Conservation (phyloP, 2,329 filamentous ascomycete genomes). For the Penicillium sp. region DNA sequence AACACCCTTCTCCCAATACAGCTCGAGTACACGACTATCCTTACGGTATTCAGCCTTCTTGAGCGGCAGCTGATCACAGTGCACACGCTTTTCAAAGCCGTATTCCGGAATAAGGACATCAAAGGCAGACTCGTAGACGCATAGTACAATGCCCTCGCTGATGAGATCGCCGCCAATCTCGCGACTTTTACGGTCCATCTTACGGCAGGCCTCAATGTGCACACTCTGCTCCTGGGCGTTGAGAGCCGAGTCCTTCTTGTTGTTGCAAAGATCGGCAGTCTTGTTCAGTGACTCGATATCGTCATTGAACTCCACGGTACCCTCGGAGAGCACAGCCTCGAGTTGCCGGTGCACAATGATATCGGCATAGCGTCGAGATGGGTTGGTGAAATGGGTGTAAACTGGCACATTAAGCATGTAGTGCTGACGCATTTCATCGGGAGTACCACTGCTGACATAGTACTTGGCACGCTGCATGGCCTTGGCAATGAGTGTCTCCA, state of each 20-base stretch:
- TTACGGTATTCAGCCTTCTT: slow-evolving; percentile 99
- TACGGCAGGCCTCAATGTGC: slow-evolving; percentile 94
- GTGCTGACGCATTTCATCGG: slow-evolving; percentile 76
- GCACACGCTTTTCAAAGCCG: slow-evolving; percentile 98
- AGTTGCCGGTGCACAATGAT: slow-evolving; percentile 94
- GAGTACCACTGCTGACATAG: slow-evolving; percentile 75
- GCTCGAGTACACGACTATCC: slow-evolving; percentile 86
- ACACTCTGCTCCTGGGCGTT: slow-evolving; percentile 98
- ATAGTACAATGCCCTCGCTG: slow-evolving; percentile 91
- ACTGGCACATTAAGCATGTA: slow-evolving; percentile 89
- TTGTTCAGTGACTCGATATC: slow-evolving; percentile 86
- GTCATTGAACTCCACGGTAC: slow-evolving; percentile 79
- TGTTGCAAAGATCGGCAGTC: slow-evolving; percentile 94
- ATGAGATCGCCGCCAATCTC: slow-evolving; percentile 88
- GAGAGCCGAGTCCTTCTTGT: slow-evolving; percentile 97
- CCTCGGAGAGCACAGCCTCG: slow-evolving; percentile 78
- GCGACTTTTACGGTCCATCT: slow-evolving; percentile 88
- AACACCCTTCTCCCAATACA: slow-evolving; percentile 99
- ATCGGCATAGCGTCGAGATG: slow-evolving; percentile 90
- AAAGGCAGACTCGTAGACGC: slow-evolving; percentile 97
- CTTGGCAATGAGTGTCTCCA: slow-evolving; percentile 95
- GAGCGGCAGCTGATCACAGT: slow-evolving; percentile 94
- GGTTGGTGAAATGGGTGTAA: slow-evolving; percentile 97
- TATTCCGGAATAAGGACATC: slow-evolving; percentile 97
- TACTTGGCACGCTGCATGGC: slow-evolving; percentile 97